Base-by-base conservation (phyloP, 177 flowering plant genomes). In the Telopea speciosissima region DNA sequence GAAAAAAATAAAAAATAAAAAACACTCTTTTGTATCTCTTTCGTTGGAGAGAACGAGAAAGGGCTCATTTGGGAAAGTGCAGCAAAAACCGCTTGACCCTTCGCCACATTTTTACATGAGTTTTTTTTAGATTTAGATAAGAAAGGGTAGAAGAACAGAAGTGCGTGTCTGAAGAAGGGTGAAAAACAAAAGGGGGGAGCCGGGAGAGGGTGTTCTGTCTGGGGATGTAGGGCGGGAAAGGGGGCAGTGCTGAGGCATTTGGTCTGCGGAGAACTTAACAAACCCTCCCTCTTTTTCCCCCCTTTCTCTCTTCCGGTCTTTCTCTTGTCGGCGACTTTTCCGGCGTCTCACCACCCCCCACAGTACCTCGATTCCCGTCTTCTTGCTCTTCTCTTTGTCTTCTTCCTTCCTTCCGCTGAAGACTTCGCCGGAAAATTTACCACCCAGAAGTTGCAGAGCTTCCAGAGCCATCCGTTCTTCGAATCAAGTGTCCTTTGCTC, bases 231-330 rank as follows among this genome's bases (percentile, higher is more conserved):
- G 85, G 83, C 76, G 78, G 76, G 81, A 68, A 31, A 75, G 84
- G 83, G 83, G 84, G 76, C 83, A 83, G 66, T 76, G 77, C 74
- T 77, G 79, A 81, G 76, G 74, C 70, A 80, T 78, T 76, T 79
- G 85, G 86, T 84, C 87, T 82, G 73, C 67, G 73, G 66, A 62
- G 24, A 65, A 65, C 82, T 77, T 67, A 72, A 69, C 87, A 77
- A 25, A 19, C 67, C 25, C 68, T 75, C 76, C 74, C 72, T 68
- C 73, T 68, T 65, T 63, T 42, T 16, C 4, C 4, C 31, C 4
- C 31, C 31, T 4, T 4, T 28, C 31, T 28, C 70, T 31, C 49
- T 68, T 69, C 72, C 70, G 71, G 74, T 69, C 73, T 49, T 54
- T 70, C 68, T 31, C 76, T 72, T 82, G 80, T 73, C 74, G 76